Percentiles rank a stretch among this genome's conserved stretches.
Conservation (phyloP, 257 asterid genomes). For the Solanum neorickii region DNA sequence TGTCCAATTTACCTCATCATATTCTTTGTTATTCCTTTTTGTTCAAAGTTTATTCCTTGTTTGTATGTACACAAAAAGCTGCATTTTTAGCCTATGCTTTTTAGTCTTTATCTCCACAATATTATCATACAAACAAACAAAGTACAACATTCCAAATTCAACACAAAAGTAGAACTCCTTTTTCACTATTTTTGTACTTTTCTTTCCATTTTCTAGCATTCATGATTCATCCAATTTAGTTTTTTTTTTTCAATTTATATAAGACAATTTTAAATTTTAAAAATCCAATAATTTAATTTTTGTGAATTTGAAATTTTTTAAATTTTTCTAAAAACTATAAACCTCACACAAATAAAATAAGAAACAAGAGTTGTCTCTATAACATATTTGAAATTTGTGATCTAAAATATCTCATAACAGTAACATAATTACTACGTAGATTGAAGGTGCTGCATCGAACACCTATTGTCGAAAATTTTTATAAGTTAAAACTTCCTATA, state of each 20-base stretch:
- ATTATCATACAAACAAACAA: neutral
- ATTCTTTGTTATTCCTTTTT: slow-evolving; percentile 8
- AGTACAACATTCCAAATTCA: neutral
- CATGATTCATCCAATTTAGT: neutral
- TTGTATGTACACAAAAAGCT: slow-evolving; percentile 4
- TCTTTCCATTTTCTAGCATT: neutral
- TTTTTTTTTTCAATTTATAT: neutral
- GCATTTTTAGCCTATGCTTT: neutral
- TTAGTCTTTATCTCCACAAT: neutral
- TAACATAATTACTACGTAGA: neutral
- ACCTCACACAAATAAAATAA: neutral
- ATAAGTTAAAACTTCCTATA: neutral
- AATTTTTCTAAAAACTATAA: too few relatives aligned
- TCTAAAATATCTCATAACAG: neutral
- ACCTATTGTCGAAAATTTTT: neutral
- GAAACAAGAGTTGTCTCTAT: neutral
- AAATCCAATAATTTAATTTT: neutral
- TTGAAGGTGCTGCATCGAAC: neutral
- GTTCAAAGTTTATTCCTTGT: slow-evolving; percentile 19
- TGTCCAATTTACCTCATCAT: slow-evolving; percentile 10
- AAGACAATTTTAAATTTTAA: neutral
- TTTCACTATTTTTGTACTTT: neutral
- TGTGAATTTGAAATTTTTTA: too few relatives aligned
- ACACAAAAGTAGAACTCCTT: slow-evolving; percentile 14
- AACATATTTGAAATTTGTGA: neutral